Percentiles rank a stretch among this genome's conserved stretches.
phyloP scores from a whole-genome alignment of 495 filamentous ascomycete genomes.

The Penicillium daleae region DNA sequence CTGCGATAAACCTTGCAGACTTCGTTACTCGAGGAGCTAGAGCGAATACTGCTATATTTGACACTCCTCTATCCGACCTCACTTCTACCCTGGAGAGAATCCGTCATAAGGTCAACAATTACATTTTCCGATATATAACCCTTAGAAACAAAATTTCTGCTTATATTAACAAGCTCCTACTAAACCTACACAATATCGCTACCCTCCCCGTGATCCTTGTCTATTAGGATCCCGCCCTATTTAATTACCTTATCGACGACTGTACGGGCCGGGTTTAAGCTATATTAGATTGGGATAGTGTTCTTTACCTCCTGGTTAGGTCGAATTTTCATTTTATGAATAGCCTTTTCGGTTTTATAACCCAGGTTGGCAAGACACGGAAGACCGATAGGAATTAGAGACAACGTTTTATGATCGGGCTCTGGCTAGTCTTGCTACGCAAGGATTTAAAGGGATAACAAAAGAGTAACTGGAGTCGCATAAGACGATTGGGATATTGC shows the following conservation, averaged over 20 bases:
- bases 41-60: conserved; percentile 14
- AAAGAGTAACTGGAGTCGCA: conserved; percentile 21
- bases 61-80: conserved; percentile 13
- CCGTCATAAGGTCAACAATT: conserved; percentile 10
- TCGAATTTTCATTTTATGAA: conserved; percentile 19
- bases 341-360: conserved; percentile 16
- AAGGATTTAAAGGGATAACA: conserved; percentile 13
- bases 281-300: conserved; percentile 15
- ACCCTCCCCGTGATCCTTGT: conserved; percentile 13
- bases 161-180: conserved; percentile 18
- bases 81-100: conserved; percentile 15
- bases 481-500: conserved; percentile 23
- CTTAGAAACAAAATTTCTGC: conserved; percentile 14
- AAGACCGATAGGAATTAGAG: conserved; percentile 18
- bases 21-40: conserved; percentile 21
- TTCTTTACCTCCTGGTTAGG: conserved; percentile 15
- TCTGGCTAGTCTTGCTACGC: conserved; percentile 18
- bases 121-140: conserved; percentile 11
- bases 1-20: conserved; percentile 15
- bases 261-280: conserved; percentile 13
- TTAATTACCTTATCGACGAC: conserved; percentile 21
- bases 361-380: conserved; percentile 15
- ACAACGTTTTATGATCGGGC: conserved; percentile 13
- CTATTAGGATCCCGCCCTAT: conserved; percentile 17
- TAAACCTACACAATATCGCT: conserved; percentile 13